Base-by-base conservation (phyloP, 2,329 filamentous ascomycete genomes). In the Ophiostoma ips region DNA sequence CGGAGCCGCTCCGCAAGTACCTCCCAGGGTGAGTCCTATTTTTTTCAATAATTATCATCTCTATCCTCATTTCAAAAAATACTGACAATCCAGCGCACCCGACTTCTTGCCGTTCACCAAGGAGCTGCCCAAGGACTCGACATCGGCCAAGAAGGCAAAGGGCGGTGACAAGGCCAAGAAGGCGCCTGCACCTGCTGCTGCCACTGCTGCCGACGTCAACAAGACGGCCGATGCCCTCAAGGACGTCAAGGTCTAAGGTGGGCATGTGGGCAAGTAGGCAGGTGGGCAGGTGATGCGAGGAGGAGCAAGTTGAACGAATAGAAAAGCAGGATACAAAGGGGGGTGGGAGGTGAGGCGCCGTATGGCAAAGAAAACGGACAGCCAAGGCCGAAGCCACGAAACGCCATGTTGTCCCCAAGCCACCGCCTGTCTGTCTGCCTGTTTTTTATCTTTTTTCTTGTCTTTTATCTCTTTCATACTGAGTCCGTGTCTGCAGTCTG, bases 21-120 rank as follows among this genome's bases (percentile, higher is more conserved):
- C 83, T 96, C 48, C 88, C 89, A 2, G 90, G 89, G 55, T 57
- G 45, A 36, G 54, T 50, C 24, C 24, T 47, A 10, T 35, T 35
- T 46, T 35, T 35, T 46, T 33, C 10, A 21, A 15, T 24, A 35
- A 10, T 24, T 46, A 33, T 4, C n/a, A 3, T 28, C 13, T 28
- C 15, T 24, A 1, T n/a, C n/a, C n/a, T n/a, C n/a, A n/a, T n/a
- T n/a, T n/a, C n/a, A n/a, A n/a, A n/a, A n/a, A n/a, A n/a, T n/a
- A n/a, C 50, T 52, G 12, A 52, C 33, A 31, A 3, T 12, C 13
- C 37, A 57, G 55, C 33, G 75, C 87, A 37, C 88, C 87, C 1
- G 87, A 90, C 46, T 95, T 95, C 67, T 74, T 98, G 55, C 85
- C 87, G 2, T 98, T 84, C 63, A 79, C 81, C 49, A 92, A 88